These are phyloP conservation scores for Zalerion maritima DNA, from an alignment of 495 filamentous ascomycete genomes.

Conservation along the genomic window DNA sequence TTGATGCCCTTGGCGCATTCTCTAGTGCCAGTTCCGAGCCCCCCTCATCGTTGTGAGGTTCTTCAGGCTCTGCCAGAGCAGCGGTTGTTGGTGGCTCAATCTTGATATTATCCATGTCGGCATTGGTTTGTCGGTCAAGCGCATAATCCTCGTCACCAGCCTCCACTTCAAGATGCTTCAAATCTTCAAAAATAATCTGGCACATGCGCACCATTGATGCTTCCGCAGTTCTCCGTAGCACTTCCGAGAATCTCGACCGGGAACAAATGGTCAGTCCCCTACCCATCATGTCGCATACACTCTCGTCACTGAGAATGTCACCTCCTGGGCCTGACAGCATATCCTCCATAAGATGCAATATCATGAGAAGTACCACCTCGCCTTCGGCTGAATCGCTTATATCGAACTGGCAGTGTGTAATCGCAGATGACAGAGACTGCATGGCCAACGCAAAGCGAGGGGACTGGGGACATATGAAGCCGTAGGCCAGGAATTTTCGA, in stretches of 20 bases:
- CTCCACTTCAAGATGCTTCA: constrained; percentile 73
- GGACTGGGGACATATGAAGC: constrained; percentile 68
- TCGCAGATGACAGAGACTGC: constrained; percentile 86
- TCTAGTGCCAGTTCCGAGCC: too few species aligned
- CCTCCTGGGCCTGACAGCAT: constrained; percentile 91
- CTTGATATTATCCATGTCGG: constrained; percentile 59
- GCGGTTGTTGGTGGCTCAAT: constrained; percentile 84
- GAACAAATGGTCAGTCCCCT: constrained; percentile 95
- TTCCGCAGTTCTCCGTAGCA: constrained; percentile 80
- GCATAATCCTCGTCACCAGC: constrained; percentile 42
- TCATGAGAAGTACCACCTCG: constrained; percentile 85
- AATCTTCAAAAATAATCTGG: constrained; percentile 85
- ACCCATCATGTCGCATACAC: constrained; percentile 99
- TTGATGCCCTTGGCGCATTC: too few species aligned
- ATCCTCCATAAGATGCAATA: constrained; percentile 93
- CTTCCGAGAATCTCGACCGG: constrained; percentile 78
- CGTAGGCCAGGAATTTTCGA: constrained; percentile 93
- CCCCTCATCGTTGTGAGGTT: constrained; percentile 14
- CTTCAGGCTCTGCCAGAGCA: constrained; percentile 25
- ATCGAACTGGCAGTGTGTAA: constrained; percentile 96
- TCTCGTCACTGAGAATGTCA: constrained; percentile 83
- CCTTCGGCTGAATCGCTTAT: constrained; percentile 88
- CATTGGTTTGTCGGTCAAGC: constrained; percentile 45
- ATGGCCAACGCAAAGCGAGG: constrained; percentile 80
- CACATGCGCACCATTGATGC: constrained; percentile 98